phyloP scores from a whole-genome alignment of 2,329 filamentous ascomycete genomes.

The Ciborinia camelliae region DNA sequence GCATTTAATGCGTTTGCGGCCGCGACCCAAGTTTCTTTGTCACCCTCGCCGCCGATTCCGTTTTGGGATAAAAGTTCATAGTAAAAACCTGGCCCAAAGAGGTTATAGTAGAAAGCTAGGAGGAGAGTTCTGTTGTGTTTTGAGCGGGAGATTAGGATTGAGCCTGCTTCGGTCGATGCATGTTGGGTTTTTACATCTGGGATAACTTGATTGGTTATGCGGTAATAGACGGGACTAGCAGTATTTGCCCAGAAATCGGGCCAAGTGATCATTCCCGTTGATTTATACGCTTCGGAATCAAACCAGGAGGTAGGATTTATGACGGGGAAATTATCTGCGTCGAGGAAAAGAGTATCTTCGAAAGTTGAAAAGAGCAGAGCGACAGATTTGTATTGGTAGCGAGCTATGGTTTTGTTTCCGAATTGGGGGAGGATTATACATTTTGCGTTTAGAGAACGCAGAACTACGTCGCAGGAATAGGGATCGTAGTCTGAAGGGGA shows the following conservation, averaged over 20 bases:
- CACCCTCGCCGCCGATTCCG: constrained; percentile 17
- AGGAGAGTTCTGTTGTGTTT: constrained; percentile 4
- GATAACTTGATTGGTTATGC: constrained; percentile 34
- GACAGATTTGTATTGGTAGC: constrained; percentile 48
- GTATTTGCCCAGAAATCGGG: constrained; percentile 47
- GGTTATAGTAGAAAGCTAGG: constrained; percentile 19
- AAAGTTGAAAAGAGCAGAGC: constrained; percentile 50
- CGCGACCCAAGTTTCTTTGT: constrained; percentile 19
- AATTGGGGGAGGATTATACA: constrained; percentile 42
- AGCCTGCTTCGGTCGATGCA: constrained; percentile 19
- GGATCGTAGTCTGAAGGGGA: constrained; percentile 40
- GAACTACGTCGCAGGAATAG: constrained; percentile 39
- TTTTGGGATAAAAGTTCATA: constrained; percentile 14
- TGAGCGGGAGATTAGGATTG: constrained; percentile 13
- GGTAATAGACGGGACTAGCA: constrained; percentile 40
- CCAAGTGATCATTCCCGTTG: constrained; percentile 45
- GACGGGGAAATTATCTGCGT: constrained; percentile 47
- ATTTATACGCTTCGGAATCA: constrained; percentile 41
- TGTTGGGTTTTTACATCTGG: constrained; percentile 4
- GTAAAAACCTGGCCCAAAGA: constrained; percentile 17
- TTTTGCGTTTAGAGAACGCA: constrained; percentile 41
- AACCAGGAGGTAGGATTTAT: constrained; percentile 44
- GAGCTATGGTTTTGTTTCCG: constrained; percentile 35
- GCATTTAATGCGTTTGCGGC: neutral
- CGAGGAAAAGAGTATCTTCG: constrained; percentile 47